Percentiles rank a stretch among this genome's conserved stretches.
Conservation (phyloP, 23 red algal species). For the Gracilaria domingensis region DNA sequence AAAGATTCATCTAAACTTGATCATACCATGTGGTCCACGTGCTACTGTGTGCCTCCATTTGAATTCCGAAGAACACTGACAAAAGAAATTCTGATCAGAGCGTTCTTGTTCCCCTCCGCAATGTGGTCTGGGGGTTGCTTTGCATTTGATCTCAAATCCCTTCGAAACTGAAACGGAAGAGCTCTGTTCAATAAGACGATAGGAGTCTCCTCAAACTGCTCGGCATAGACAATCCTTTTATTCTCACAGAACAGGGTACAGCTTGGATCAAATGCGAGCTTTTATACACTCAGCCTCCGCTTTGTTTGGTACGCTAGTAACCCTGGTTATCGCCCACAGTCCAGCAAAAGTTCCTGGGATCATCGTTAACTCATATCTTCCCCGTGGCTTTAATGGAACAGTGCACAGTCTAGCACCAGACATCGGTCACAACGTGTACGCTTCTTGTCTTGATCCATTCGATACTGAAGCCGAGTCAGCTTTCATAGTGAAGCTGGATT, state of each 20-base stretch:
- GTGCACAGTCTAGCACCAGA: background rate
- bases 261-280: background rate
- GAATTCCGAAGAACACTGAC: too few species aligned
- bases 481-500: slow-evolving; percentile 9
- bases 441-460: background rate
- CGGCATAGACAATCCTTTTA: too few species aligned
- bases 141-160: too few species aligned
- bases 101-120: too few species aligned
- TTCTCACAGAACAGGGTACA: background rate
- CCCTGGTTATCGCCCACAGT: background rate
- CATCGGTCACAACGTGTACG: background rate
- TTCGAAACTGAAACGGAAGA: too few species aligned
- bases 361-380: slow-evolving; percentile 6
- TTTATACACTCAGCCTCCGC: background rate
- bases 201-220: too few species aligned
- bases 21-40: background rate
- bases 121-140: too few species aligned
- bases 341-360: background rate
- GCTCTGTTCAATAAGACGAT: too few species aligned
- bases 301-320: background rate
- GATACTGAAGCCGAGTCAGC: background rate
- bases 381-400: background rate
- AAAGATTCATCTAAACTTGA: background rate
- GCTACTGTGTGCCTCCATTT: background rate
- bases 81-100: too few species aligned